A percentile compares a stretch with the other conserved stretches of the same genome.
Conservation (phyloP, 1,139 yeast species). For the Hansenula anomala region DNA sequence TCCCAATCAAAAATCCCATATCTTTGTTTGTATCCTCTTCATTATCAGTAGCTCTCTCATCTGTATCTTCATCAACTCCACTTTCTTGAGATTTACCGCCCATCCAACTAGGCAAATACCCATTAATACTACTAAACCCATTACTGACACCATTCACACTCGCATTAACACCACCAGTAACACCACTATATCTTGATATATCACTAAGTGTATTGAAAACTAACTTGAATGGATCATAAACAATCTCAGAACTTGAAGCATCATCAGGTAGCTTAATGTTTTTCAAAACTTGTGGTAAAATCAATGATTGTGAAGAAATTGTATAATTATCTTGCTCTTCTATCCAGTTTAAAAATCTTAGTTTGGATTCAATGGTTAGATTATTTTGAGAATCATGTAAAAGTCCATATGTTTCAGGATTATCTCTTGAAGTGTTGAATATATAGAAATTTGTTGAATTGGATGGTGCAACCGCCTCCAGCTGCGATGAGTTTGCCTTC, state of each 20-base stretch:
- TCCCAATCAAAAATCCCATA: slow-evolving; percentile 12
- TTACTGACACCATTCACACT: slow-evolving; percentile 14
- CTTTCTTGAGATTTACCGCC: not conserved
- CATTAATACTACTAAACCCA: slow-evolving; percentile 9
- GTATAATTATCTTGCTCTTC: slow-evolving; percentile 12
- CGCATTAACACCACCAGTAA: slow-evolving; percentile 17
- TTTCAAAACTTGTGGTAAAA: not conserved
- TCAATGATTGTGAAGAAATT: slow-evolving; percentile 6
- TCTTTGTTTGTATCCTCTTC: not conserved
- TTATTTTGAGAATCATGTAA: slow-evolving; percentile 10
- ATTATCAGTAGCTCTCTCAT: no score
- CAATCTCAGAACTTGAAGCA: slow-evolving; percentile 5
- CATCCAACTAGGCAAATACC: slow-evolving; percentile 14
- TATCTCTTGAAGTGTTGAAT: slow-evolving; percentile 9
- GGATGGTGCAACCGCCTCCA: no score
- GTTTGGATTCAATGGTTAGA: slow-evolving; percentile 7
- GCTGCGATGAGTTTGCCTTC: slow-evolving; percentile 6
- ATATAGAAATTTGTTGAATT: slow-evolving; percentile 15
- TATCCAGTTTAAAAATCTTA: slow-evolving; percentile 16
- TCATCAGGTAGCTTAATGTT: not conserved
- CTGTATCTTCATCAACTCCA: no score
- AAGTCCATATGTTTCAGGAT: slow-evolving; percentile 15
- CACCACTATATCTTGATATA: slow-evolving; percentile 15
- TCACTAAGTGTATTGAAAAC: slow-evolving; percentile 17
- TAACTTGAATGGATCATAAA: slow-evolving; percentile 23